Base-by-base conservation (phyloP, 129 eudicot species). In the Kitagawia praeruptora region DNA sequence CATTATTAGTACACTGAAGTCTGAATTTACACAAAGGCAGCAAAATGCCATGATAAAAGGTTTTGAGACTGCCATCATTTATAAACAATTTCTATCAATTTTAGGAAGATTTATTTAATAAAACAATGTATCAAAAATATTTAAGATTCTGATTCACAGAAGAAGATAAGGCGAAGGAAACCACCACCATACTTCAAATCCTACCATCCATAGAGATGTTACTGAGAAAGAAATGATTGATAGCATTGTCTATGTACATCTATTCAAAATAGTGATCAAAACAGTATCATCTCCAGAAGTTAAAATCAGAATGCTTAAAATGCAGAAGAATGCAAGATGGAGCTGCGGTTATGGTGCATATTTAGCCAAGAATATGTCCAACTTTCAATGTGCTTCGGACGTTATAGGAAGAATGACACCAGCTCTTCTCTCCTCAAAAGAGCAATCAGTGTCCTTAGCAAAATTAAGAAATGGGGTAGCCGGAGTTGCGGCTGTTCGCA, bases 391-490 rank as follows among this genome's bases (percentile, higher is more conserved):
- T 58, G 14, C 27, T 58, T n/a, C 11, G 14, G 9, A 58, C 21
- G 31, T 58, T 58, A 11, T 8, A 23, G 67, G 13, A 58, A n/a
- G 31, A 58, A n/a, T 25, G 75, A 84, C 86, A 6, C 96, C 91
- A 41, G 92, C 95, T 80, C 96, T 87, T 77, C 78, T 77, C 86
- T 93, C 94, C 84, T 93, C 96, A 71, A 85, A 93, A 12, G 96
- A 91, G 74, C 89, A 93, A 72, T 93, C 93, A 9, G 83, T 58
- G 56, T 74, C 83, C 70, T 80, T 78, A 74, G 40, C 78, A 53
- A 61, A 75, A 12, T 42, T 75, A 79, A 77, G 66, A 45, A 74
- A 81, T 34, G 90, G 93, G 1, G 88, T 74, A 14, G 78, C 83
- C 47, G 96, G 91, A 14, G 90, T 88, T 63, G 61, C 81, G 39